Evolutionary conservation across 495 filamentous ascomycete species (phyloP).

Genomic region (Neurospora intermedia): DNA sequence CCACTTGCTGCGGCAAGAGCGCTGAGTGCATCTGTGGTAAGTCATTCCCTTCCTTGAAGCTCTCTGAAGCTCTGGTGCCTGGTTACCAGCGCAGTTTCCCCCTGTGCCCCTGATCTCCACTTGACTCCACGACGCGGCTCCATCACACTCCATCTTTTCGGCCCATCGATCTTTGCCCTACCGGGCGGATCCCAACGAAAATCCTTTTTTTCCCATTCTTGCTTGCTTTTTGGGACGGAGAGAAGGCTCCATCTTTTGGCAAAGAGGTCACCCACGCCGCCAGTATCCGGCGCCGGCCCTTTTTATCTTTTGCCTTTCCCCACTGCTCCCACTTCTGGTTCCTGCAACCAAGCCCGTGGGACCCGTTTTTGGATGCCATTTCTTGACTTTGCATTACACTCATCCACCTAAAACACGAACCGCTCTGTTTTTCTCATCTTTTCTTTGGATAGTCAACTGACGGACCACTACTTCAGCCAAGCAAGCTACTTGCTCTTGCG

Average conservation of each 20-base stretch:
- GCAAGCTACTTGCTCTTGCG: slow-evolving; percentile 74
- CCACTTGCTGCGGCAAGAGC: slow-evolving; percentile 43
- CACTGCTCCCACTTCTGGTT: neutral
- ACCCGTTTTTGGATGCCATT: neutral
- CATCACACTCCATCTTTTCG: neutral
- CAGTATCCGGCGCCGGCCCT: neutral
- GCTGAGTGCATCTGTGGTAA: slow-evolving; percentile 41
- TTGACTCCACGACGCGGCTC: neutral
- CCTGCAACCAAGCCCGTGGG: neutral
- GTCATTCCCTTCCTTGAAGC: slow-evolving; percentile 3
- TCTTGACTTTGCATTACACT: neutral
- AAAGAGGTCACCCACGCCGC: neutral
- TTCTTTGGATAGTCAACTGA: neutral
- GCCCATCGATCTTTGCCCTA: neutral
- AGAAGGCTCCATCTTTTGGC: neutral
- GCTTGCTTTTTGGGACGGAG: neutral
- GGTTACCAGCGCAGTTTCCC: neutral
- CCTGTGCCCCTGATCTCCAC: neutral
- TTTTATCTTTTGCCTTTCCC: neutral
- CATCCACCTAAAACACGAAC: neutral
- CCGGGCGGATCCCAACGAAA: neutral
- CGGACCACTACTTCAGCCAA: slow-evolving; percentile 22
- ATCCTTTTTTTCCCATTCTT: neutral
- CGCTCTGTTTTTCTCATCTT: neutral
- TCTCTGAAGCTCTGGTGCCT: neutral